Evolutionary conservation across 352 stramenopile genomes (phyloP), one percentile per base, ranked within the genome.

Genomic region (Blastocystis sp.): DNA sequence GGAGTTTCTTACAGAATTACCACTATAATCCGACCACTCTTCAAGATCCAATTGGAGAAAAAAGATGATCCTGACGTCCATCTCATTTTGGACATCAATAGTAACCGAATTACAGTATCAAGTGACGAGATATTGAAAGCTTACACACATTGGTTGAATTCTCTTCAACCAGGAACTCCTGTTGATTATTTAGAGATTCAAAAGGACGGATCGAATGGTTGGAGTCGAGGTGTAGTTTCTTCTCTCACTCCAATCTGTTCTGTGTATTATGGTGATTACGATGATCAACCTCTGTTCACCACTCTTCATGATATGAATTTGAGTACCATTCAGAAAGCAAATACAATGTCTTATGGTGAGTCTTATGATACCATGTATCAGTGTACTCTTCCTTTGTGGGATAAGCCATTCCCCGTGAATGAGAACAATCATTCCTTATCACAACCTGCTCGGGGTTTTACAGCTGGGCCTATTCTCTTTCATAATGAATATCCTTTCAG

Each of bases 401-500:
- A n/a, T 21, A 27, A 12, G 9, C 24, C 35, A 43, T 11, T n/a
- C 49, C 63, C 24, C 2, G 3, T 4, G 9, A 27, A 0, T 24
- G 35, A 43, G 19, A 51, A 24, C 12, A 74, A 74, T 21, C 43
- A 74, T 43, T 43, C 11, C 24, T 21, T 74, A 21, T 46, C 39
- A 46, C 9, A 7, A 14, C 35, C 21, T 49, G 6, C 2, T 1
- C 1, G 7, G 1, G 63, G 42, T 21, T 27, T 74, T 21, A 74
- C 63, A n/a, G 63, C 63, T 9, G 63, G 63, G 6, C 24, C 27
- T 4, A 74, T 74, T 46, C 0, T 51, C 27, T 74, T 52, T 27
- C 63, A 46, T 27, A 74, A 74, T 46, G 63, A 74, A 74, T 74
- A 74, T 74, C 63, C 63, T 12, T 35, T 19, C 1, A 27, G 24